Evolutionary conservation across 1,139 yeast species (phyloP).

Genomic region (Diutina catenulata): DNA sequence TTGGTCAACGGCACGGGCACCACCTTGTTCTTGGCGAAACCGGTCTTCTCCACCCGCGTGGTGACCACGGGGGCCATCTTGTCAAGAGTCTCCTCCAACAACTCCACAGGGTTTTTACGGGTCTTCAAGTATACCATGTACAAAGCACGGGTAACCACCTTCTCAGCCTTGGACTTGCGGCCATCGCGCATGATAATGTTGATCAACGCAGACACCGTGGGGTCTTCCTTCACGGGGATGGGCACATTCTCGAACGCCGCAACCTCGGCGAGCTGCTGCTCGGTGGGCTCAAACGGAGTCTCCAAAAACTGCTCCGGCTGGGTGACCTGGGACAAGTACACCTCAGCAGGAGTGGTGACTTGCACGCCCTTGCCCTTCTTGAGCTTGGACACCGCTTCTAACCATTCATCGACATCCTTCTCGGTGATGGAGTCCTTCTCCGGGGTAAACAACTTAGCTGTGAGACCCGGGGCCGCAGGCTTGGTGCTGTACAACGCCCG

Average conservation of each 20-base stretch:
- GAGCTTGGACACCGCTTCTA: constrained; percentile 46
- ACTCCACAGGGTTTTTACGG: constrained; percentile 65
- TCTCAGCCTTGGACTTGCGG: constrained; percentile 72
- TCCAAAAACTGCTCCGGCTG: constrained; percentile 17
- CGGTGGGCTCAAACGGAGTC: constrained; percentile 40
- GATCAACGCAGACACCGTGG: constrained; percentile 63
- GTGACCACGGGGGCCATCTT: constrained; percentile 77
- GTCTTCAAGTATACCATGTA: constrained; percentile 66
- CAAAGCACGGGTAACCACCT: constrained; percentile 61
- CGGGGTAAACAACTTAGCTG: constrained; percentile 29
- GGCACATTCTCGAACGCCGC: constrained; percentile 37
- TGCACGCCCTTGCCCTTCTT: constrained; percentile 27
- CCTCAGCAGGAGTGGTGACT: constrained; percentile 28
- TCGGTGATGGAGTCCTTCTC: constrained; percentile 32
- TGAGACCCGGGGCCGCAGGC: constrained; percentile 12
- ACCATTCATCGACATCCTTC: constrained; percentile 55
- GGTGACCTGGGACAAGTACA: constrained; percentile 27
- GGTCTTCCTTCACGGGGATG: constrained; percentile 56
- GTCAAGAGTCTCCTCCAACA: constrained; percentile 66
- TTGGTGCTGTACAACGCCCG: constrained; percentile 10
- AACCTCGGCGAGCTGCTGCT: constrained; percentile 46
- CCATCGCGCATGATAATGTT: constrained; percentile 93
- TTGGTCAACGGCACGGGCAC: constrained; percentile 77
- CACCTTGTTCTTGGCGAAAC: constrained; percentile 69
- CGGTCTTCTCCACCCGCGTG: constrained; percentile 69